Evolutionary conservation across 257 asterid genomes (phyloP).

Genomic region (Voacanga thouarsii): DNA sequence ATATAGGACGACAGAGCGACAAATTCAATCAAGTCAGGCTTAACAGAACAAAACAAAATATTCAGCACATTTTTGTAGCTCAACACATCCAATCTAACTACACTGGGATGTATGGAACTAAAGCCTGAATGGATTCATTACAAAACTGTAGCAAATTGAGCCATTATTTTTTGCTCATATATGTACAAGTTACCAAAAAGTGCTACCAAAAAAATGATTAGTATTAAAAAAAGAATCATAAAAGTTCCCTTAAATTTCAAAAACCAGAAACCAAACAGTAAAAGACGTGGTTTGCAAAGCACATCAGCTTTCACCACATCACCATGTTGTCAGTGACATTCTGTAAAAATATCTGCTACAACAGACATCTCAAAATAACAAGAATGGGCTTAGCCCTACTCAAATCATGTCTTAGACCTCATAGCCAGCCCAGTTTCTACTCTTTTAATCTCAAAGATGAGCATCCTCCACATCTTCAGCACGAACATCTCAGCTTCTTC

Average conservation of each 20-base stretch:
- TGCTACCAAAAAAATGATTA: not conserved
- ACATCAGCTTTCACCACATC: not conserved
- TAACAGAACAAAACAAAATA: not conserved
- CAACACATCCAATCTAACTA: not conserved
- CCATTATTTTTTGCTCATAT: not conserved
- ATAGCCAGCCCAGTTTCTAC: conserved; percentile 80
- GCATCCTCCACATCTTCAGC: conserved; percentile 99
- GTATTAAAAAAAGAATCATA: not conserved
- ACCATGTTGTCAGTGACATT: not conserved
- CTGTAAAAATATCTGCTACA: not conserved
- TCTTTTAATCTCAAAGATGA: conserved; percentile 90
- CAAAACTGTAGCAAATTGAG: not conserved
- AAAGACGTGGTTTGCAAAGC: not conserved
- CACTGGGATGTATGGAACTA: not conserved
- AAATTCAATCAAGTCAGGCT: not conserved
- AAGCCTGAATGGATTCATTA: not conserved
- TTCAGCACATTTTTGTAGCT: not conserved
- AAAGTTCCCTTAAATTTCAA: not conserved
- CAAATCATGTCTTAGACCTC: conserved; percentile 48
- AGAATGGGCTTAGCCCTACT: conserved; percentile 5
- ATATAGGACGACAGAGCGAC: not conserved
- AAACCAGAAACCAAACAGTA: not conserved
- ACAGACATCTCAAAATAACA: conserved; percentile 4
- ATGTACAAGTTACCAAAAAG: not conserved
- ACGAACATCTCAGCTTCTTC: conserved; percentile 99